Evolutionary conservation across 768 basidiomycete species (phyloP).

Genomic region (Collybia sp.): DNA sequence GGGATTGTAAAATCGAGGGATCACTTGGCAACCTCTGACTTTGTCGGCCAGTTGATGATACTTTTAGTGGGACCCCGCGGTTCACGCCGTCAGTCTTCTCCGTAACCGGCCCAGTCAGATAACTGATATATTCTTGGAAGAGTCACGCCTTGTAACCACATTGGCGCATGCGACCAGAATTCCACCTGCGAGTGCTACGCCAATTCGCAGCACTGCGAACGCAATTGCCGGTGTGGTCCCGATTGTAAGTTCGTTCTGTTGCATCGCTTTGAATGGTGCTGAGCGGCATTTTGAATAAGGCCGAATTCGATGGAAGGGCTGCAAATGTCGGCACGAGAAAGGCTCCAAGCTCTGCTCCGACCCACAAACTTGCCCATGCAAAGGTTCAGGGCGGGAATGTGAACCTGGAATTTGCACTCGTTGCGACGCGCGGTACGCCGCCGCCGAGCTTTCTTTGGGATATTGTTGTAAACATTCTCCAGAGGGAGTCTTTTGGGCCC

Average conservation of each 20-base stretch:
- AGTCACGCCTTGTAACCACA: conserved; percentile 37
- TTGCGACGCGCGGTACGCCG: conserved; percentile 37
- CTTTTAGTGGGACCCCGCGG: not conserved
- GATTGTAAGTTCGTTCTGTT: conserved; percentile 25
- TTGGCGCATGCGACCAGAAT: conserved; percentile 37
- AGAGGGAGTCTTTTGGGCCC: too few species aligned
- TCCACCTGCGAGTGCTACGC: conserved; percentile 35
- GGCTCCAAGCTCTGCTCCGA: conserved; percentile 9
- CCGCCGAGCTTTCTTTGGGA: not conserved
- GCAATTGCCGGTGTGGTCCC: conserved; percentile 41
- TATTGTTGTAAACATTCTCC: too few species aligned
- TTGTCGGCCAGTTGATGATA: conserved; percentile 6
- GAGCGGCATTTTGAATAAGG: conserved; percentile 24
- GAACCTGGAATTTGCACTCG: conserved; percentile 43
- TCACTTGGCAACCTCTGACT: not conserved
- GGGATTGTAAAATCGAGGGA: not conserved
- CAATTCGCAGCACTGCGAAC: conserved; percentile 35
- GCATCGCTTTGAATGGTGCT: conserved; percentile 2
- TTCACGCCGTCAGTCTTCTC: conserved; percentile 7
- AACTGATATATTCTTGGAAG: conserved; percentile 13
- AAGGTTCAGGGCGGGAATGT: conserved; percentile 34
- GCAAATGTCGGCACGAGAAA: conserved; percentile 23
- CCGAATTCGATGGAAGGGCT: conserved; percentile 34
- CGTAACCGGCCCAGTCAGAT: not conserved
- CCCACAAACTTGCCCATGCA: conserved; percentile 31